Evolutionary conservation across 129 eudicot genomes (phyloP).

Genomic region (Silybum marianum): DNA sequence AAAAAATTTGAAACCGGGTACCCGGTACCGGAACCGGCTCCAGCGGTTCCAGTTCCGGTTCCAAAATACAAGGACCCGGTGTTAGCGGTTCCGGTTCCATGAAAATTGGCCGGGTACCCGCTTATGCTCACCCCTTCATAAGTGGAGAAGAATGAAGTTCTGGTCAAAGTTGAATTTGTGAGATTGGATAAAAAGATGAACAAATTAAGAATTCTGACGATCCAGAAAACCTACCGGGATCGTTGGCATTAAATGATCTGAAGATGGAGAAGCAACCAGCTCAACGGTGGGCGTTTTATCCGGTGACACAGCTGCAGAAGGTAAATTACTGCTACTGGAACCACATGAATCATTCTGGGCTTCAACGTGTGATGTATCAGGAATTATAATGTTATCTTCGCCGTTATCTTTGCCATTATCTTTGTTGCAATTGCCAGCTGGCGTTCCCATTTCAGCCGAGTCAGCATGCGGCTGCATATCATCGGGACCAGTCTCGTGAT

Average conservation of each 20-base stretch:
- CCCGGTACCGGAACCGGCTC: too few species aligned
- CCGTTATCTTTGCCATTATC: not conserved
- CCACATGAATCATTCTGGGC: constrained; percentile 22
- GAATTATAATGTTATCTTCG: not conserved
- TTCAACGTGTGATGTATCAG: constrained; percentile 2
- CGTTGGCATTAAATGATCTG: constrained; percentile 9
- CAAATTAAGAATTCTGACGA: not conserved
- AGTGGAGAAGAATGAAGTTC: not conserved
- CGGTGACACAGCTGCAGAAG: not conserved
- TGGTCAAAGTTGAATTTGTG: not conserved
- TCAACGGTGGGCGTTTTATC: constrained; percentile 5
- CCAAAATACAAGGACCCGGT: too few species aligned
- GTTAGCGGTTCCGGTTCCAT: too few species aligned
- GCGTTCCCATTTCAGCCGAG: constrained; percentile 3
- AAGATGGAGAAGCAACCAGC: constrained; percentile 22
- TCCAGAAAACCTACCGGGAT: constrained; percentile 4
- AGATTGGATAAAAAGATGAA: not conserved
- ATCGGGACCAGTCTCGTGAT: not conserved
- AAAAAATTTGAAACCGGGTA: too few species aligned
- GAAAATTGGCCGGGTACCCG: too few species aligned
- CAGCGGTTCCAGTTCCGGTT: too few species aligned
- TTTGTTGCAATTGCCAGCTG: constrained; percentile 2
- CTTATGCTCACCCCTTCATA: too few species aligned
- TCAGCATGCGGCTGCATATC: constrained; percentile 1
- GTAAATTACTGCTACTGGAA: constrained; percentile 17